These are phyloP conservation scores for Candida takata DNA, from an alignment of 805 yeast species.

Conservation along the genomic window DNA sequence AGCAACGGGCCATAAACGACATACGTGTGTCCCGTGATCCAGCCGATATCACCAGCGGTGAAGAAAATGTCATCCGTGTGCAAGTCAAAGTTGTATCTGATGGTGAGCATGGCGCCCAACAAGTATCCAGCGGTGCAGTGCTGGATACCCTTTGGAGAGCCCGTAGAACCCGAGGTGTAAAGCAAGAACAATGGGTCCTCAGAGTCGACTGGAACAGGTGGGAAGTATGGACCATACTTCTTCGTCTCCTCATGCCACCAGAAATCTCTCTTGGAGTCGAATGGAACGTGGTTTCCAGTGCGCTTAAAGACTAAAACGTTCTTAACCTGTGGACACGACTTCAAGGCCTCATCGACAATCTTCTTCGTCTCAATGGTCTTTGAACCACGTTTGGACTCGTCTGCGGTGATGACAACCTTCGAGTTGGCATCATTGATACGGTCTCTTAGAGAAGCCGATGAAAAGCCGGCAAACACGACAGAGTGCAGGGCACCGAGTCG, in stretches of 20 bases:
- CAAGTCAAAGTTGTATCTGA: slow-evolving; percentile 70
- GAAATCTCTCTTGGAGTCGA: slow-evolving; percentile 54
- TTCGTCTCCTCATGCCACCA: slow-evolving; percentile 71
- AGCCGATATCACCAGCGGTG: slow-evolving; percentile 88
- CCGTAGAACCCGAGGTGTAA: slow-evolving; percentile 84
- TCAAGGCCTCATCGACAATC: slow-evolving; percentile 75
- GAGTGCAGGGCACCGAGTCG: slow-evolving; percentile 83
- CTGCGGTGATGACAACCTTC: slow-evolving; percentile 68
- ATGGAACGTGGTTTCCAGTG: slow-evolving; percentile 51
- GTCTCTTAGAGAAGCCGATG: slow-evolving; percentile 86
- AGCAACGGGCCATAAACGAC: slow-evolving; percentile 76
- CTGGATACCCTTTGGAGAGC: slow-evolving; percentile 82
- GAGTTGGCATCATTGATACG: slow-evolving; percentile 79
- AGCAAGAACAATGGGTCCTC: slow-evolving; percentile 78
- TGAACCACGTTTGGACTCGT: slow-evolving; percentile 81
- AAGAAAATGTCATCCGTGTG: slow-evolving; percentile 69
- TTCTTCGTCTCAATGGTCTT: slow-evolving; percentile 74
- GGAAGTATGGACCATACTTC: slow-evolving; percentile 59
- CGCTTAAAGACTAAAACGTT: slow-evolving; percentile 69
- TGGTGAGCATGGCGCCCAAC: slow-evolving; percentile 64
- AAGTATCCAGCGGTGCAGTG: slow-evolving; percentile 79
- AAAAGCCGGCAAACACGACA: slow-evolving; percentile 82
- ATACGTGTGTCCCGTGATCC: slow-evolving; percentile 88
- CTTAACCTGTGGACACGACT: slow-evolving; percentile 55
- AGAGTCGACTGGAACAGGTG: slow-evolving; percentile 70